These are phyloP conservation scores for Epichloe typhina DNA, from an alignment of 2,329 filamentous ascomycete genomes.

Conservation along the genomic window DNA sequence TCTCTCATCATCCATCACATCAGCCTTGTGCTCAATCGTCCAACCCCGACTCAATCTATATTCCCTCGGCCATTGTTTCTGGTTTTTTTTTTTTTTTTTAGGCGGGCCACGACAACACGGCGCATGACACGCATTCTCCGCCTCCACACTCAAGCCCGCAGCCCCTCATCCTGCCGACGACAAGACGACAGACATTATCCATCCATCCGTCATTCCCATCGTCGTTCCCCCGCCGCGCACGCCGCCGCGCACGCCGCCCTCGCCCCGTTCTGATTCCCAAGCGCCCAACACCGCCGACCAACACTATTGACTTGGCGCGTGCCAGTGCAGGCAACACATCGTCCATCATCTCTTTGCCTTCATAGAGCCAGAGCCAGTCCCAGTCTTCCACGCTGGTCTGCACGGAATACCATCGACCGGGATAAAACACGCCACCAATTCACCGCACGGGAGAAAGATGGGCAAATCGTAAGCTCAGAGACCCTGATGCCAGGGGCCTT, in stretches of 20 bases:
- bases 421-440: neutral
- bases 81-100: too few relatives aligned
- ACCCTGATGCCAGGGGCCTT: neutral
- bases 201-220: neutral
- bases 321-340: too few relatives aligned
- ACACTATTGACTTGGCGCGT: too few relatives aligned
- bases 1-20: neutral
- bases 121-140: neutral
- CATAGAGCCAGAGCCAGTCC: too few relatives aligned
- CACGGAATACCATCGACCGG: neutral
- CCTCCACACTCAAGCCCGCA: neutral
- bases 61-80: neutral
- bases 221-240: neutral
- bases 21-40: too few relatives aligned
- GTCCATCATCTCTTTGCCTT: neutral
- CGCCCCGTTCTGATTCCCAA: neutral
- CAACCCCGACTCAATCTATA: neutral
- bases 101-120: neutral
- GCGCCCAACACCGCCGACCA: neutral
- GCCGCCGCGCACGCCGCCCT: too few relatives aligned
- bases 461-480: conserved; percentile 6
- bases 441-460: neutral
- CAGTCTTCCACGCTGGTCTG: too few relatives aligned
- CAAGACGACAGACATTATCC: too few relatives aligned
- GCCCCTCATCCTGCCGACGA: neutral